These are phyloP conservation scores for Carex sylvatica DNA, from an alignment of 202 grass and related monocot species.

Conservation along the genomic window DNA sequence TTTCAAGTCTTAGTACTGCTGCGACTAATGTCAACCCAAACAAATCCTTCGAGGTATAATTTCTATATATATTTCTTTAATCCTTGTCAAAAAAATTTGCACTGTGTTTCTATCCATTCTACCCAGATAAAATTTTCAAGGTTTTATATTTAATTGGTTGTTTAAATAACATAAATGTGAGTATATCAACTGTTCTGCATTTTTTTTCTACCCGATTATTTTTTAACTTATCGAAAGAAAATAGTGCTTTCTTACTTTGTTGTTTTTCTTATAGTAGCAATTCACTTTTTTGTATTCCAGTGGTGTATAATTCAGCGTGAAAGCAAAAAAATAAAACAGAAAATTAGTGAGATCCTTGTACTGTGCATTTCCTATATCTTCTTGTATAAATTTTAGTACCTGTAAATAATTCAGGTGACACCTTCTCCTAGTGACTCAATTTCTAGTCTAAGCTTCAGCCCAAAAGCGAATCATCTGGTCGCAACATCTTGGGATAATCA, in stretches of 20 bases:
- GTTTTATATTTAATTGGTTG: neutral
- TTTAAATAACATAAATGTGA: neutral
- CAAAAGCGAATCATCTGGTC: slow-evolving; percentile 68
- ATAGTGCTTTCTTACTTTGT: neutral
- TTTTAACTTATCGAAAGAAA: neutral
- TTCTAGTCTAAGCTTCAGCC: slow-evolving; percentile 80
- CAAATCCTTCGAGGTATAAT: slow-evolving; percentile 20
- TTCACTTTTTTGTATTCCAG: neutral
- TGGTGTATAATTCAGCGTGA: neutral
- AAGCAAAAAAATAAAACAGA: neutral
- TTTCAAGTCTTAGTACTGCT: neutral
- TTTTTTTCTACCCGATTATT: neutral
- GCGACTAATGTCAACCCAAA: slow-evolving; percentile 11
- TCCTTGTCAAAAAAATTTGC: neutral
- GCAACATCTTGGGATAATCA: slow-evolving; percentile 93
- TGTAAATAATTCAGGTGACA: slow-evolving; percentile 4
- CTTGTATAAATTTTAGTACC: neutral
- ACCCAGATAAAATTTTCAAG: neutral
- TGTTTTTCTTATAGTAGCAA: neutral
- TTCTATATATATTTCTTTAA: neutral
- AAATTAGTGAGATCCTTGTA: neutral
- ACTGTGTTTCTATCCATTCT: neutral
- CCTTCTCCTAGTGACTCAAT: slow-evolving; percentile 50
- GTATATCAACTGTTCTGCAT: neutral
- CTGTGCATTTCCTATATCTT: neutral